Evolutionary conservation across 2,329 filamentous ascomycete species (phyloP).

Genomic region (Aspergillus pseudonomiae): DNA sequence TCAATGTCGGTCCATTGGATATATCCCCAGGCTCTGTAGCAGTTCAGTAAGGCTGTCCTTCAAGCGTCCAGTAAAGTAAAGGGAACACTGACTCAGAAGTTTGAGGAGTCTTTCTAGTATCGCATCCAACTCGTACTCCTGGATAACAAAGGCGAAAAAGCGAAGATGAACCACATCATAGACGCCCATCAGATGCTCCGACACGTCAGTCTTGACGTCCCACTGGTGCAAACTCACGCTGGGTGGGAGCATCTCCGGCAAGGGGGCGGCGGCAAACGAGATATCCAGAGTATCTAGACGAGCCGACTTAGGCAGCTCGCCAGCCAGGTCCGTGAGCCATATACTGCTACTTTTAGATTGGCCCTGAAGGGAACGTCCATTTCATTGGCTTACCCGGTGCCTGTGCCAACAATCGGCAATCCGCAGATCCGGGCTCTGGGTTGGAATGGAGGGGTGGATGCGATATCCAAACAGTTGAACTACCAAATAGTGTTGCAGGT

Average conservation of each 20-base stretch:
- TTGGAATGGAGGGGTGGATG: constrained; percentile 1
- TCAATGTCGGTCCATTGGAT: background rate
- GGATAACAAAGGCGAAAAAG: constrained; percentile 6
- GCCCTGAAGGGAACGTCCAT: no score
- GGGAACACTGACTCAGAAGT: background rate
- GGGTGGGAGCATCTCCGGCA: background rate
- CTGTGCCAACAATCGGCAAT: constrained; percentile 7
- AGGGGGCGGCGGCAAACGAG: constrained; percentile 6
- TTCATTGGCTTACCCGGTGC: background rate
- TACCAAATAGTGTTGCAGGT: no score
- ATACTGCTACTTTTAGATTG: background rate
- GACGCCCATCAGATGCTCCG: background rate
- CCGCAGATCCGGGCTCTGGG: background rate
- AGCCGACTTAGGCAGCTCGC: background rate
- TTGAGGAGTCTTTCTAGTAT: background rate
- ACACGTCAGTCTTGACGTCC: background rate
- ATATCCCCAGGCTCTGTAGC: background rate
- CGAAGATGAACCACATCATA: constrained; percentile 6
- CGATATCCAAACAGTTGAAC: no score
- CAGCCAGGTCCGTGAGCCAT: constrained; percentile 7
- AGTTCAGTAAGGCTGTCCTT: background rate
- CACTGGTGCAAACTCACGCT: constrained; percentile 7
- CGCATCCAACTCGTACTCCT: background rate
- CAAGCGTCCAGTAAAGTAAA: background rate
- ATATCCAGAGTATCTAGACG: constrained; percentile 5